Base-by-base conservation (phyloP, 192 early-diverging fungal genomes). In the Phycomyces nitens region DNA sequence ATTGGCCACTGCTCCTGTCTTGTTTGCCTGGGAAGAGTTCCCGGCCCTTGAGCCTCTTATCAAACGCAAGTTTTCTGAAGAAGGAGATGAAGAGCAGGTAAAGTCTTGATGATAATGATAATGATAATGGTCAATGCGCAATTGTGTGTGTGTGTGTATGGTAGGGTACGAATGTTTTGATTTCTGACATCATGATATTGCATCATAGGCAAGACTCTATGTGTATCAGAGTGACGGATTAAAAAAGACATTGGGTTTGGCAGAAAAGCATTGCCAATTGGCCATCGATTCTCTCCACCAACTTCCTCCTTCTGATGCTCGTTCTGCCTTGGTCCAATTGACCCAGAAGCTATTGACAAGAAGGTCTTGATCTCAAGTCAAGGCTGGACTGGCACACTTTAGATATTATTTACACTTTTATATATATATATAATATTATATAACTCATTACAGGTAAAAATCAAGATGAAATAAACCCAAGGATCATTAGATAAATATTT, bases 21-120 rank as follows among this genome's bases (percentile, higher is more conserved):
- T 99, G 39, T 99, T 88, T 74, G 94, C 96, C 6, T 92, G 90
- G 77, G 88, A 95, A 52, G 85, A 93, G 75, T 92, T 77, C 65
- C 87, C 93, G 4, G 88, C 94, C 68, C 78, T 99, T 40, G 84
- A 88, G 3, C 85, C 84, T 18, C 71, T 96, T 42, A 92, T 97
- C 24, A 87, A 92, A 49, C 91, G 96, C 47, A 88, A 93, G 56
- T 99, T 99, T 71, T 72, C 74, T 14, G 26, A 84, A 8, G 63
- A 79, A 11, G 92, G 91, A 10, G 96, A 99, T 72, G 88, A 86
- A 12, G 82, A 89, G 23, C 80, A 56, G 74, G 91, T 90, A 66
- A 40, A 20, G n/a, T n/a, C n/a, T n/a, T n/a, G n/a, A n/a, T n/a
- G n/a, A n/a, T n/a, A n/a, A n/a, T n/a, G n/a, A n/a, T n/a, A n/a